Evolutionary conservation across 2,329 filamentous ascomycete genomes (phyloP).

Genomic region (Curvularia hawaiiensis): DNA sequence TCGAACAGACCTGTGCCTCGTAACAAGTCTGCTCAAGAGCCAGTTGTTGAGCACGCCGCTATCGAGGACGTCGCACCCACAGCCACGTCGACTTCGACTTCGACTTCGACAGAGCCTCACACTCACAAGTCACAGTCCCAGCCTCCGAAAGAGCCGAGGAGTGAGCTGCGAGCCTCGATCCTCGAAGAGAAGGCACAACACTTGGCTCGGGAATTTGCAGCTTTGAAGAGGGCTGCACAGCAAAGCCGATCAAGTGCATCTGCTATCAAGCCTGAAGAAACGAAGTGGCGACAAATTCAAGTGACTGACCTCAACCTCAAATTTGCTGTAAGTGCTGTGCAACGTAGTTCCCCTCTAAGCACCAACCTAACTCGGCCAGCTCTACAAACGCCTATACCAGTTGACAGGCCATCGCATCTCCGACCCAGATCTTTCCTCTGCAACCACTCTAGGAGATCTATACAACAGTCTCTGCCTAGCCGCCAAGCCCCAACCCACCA

Average conservation of each 20-base stretch:
- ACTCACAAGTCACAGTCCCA: not conserved
- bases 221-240: conserved; percentile 21
- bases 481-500: conserved; percentile 51
- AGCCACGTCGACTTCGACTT: not conserved
- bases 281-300: conserved; percentile 35
- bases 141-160: conserved; percentile 8
- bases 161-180: conserved; percentile 15
- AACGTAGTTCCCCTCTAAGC: not conserved
- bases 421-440: conserved; percentile 65
- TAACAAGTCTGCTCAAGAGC: conserved; percentile 29
- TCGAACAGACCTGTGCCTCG: conserved; percentile 42
- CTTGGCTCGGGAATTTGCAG: conserved; percentile 21
- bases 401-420: conserved; percentile 78
- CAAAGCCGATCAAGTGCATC: conserved; percentile 15
- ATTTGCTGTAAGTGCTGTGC: conserved; percentile 41
- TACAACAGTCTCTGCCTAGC: conserved; percentile 44
- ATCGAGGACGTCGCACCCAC: conserved; percentile 13
- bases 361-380: conserved; percentile 56
- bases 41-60: conserved; percentile 47
- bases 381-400: conserved; percentile 80
- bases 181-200: conserved; percentile 24
- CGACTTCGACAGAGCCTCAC: not conserved
- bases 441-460: conserved; percentile 46
- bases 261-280: conserved; percentile 14
- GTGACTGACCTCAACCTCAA: conserved; percentile 39